phyloP scores from a whole-genome alignment of 2,329 filamentous ascomycete species.

The Ascochyta lentis region DNA sequence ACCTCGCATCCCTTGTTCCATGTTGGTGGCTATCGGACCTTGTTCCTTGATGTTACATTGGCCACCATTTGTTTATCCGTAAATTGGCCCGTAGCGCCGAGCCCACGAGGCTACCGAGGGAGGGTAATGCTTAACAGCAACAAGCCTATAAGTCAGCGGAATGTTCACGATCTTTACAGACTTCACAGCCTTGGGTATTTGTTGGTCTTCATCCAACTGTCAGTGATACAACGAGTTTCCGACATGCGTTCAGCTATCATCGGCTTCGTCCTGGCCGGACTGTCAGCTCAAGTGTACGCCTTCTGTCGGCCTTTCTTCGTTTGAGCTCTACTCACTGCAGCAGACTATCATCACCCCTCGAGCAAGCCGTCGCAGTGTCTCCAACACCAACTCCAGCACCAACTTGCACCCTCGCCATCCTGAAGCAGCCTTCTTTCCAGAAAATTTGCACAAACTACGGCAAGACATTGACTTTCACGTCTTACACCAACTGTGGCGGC shows the following conservation, averaged over 20 bases:
- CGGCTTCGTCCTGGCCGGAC: neutral
- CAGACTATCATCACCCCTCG: slow-evolving; percentile 1
- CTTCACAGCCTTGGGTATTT: neutral
- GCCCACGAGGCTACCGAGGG: neutral
- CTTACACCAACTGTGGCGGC: slow-evolving; percentile 37
- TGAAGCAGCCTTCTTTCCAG: slow-evolving; percentile 26
- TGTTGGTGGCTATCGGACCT: neutral
- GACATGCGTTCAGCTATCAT: neutral
- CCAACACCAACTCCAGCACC: slow-evolving; percentile 5
- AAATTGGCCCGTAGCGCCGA: neutral
- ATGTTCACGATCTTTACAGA: neutral
- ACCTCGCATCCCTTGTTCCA: slow-evolving; percentile 3
- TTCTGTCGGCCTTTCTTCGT: neutral
- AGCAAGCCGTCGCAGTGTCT: neutral
- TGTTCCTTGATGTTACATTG: neutral
- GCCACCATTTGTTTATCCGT: neutral
- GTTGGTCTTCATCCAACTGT: neutral
- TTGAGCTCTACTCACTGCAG: neutral
- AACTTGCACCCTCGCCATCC: slow-evolving; percentile 25
- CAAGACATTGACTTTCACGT: slow-evolving; percentile 32
- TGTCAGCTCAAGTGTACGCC: slow-evolving; percentile 2
- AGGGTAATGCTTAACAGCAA: neutral
- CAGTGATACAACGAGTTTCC: neutral
- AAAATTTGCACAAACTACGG: slow-evolving; percentile 33
- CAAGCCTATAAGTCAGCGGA: neutral